Conservation (phyloP, 2,329 filamentous ascomycete species). For the Tolypocladium amazonense region DNA sequence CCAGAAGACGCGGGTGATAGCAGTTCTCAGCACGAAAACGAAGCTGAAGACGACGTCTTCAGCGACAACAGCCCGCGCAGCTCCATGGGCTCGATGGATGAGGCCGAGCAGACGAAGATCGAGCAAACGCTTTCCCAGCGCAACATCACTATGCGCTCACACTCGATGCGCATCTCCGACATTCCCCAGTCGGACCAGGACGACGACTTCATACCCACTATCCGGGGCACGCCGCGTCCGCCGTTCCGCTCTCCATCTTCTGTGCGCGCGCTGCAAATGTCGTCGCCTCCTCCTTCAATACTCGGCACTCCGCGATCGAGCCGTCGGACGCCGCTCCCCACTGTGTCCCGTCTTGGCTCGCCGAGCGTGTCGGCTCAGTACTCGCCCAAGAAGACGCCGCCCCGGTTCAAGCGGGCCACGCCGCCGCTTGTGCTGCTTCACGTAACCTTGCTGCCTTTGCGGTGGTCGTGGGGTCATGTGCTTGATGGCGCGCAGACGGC, state of each 20-base stretch:
- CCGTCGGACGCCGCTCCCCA: conserved; percentile 36
- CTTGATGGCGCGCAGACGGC: conserved; percentile 31
- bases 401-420: conserved; percentile 44
- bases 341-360: conserved; percentile 47
- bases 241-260: conserved; percentile 61
- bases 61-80: conserved; percentile 47
- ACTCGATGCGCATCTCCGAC: conserved; percentile 36
- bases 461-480: conserved; percentile 52
- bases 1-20: conserved; percentile 25
- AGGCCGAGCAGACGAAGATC: conserved; percentile 21
- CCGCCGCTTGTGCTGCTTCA: conserved; percentile 68
- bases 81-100: conserved; percentile 41
- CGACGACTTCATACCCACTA: conserved; percentile 40
- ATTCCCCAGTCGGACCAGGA: conserved; percentile 36
- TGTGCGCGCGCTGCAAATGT: conserved; percentile 62
- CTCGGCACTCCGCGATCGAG: conserved; percentile 43
- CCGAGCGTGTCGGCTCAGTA: conserved; percentile 40
- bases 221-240: conserved; percentile 48
- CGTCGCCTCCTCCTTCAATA: conserved; percentile 50
- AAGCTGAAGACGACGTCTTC: conserved; percentile 50
- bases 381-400: conserved; percentile 47
- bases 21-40: conserved; percentile 40
- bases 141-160: conserved; percentile 10
- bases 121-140: conserved; percentile 20
- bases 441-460: conserved; percentile 62